Evolutionary conservation across 371 early-diverging fungal genomes (phyloP).

Genomic region (Parasitella parasitica): DNA sequence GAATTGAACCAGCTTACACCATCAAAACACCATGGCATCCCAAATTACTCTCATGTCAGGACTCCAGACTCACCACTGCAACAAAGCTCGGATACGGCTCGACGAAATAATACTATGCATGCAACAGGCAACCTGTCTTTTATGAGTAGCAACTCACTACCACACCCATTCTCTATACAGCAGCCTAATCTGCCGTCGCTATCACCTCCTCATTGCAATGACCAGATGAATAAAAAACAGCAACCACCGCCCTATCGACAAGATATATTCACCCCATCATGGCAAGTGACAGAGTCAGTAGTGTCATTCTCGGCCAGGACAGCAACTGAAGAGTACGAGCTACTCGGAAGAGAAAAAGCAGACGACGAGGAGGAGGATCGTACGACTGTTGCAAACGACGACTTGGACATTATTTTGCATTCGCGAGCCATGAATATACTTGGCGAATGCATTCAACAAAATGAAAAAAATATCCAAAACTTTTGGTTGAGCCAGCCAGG

Average conservation of each 20-base stretch:
- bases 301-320: not conserved
- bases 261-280: not conserved
- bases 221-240: no score
- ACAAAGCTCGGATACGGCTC: no score
- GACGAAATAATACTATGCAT: not conserved
- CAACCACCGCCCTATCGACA: not conserved
- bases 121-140: not conserved
- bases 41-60: not conserved
- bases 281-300: not conserved
- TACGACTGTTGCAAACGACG: not conserved
- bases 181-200: no score
- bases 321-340: not conserved
- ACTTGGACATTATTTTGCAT: not conserved
- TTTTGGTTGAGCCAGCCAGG: conserved; percentile 5
- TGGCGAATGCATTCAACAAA: not conserved
- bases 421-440: not conserved
- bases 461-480: not conserved
- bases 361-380: not conserved
- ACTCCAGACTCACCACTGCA: not conserved
- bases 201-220: not conserved
- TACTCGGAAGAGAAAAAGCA: not conserved
- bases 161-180: not conserved
- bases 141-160: not conserved
- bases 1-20: not conserved
- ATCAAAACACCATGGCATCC: not conserved